These are phyloP conservation scores for Scytalidium lignicola DNA, from an alignment of 2,329 filamentous ascomycete genomes.

Conservation along the genomic window DNA sequence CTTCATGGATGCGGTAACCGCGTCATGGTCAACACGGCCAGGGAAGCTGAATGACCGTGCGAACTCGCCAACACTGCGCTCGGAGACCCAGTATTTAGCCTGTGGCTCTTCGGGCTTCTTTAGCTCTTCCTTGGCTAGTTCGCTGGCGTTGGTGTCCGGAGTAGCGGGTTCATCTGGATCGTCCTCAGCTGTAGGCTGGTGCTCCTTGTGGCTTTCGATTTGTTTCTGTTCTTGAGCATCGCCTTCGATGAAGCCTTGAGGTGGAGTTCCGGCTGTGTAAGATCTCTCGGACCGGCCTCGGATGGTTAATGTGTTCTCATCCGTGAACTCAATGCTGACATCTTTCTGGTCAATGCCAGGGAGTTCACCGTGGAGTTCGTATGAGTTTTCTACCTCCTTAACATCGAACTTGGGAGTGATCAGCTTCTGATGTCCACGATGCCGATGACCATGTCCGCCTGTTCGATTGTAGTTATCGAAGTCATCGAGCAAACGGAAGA, in stretches of 20 bases:
- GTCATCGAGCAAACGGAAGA: conserved; percentile 61
- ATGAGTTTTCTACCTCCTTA: conserved; percentile 61
- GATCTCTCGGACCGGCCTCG: conserved; percentile 65
- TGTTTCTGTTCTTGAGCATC: conserved; percentile 34
- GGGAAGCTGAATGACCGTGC: conserved; percentile 66
- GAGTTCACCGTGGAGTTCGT: conserved; percentile 77
- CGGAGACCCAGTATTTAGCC: conserved; percentile 65
- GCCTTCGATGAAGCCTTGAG: conserved; percentile 44
- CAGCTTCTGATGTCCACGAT: conserved; percentile 26
- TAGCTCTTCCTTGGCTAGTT: conserved; percentile 26
- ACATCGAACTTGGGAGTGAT: conserved; percentile 79
- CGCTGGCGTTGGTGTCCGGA: conserved; percentile 7
- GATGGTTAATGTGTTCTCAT: conserved; percentile 67
- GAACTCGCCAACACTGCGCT: conserved; percentile 64
- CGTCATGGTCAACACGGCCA: conserved; percentile 54
- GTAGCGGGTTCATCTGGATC: conserved; percentile 19
- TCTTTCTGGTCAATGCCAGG: conserved; percentile 71
- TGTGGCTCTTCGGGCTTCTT: conserved; percentile 31
- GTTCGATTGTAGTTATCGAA: conserved; percentile 50
- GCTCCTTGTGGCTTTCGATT: conserved; percentile 47
- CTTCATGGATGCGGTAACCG: conserved; percentile 56
- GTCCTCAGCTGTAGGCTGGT: conserved; percentile 24
- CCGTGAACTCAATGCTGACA: conserved; percentile 73
- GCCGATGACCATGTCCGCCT: conserved; percentile 2
- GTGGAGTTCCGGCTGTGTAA: conserved; percentile 40